Percentiles rank a stretch among this genome's conserved stretches.
phyloP scores from a whole-genome alignment of 2,329 filamentous ascomycete species.

The Penicillium glabrum region DNA sequence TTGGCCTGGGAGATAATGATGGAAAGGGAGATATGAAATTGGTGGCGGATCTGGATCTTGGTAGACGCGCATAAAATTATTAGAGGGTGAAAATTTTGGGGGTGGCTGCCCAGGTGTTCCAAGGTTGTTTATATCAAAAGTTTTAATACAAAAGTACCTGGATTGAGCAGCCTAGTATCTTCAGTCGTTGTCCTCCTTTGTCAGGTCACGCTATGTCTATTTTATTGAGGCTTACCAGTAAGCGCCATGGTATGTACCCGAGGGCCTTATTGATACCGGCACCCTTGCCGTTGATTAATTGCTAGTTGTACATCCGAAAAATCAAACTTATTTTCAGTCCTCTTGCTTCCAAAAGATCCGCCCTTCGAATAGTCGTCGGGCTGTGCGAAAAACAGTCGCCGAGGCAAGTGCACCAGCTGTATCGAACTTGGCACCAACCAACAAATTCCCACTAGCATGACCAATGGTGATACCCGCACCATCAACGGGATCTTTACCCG shows the following conservation, averaged over 20 bases:
- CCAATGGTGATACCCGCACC: slow-evolving; percentile 41
- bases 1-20: slow-evolving; percentile 43
- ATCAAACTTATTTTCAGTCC: background rate
- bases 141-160: background rate
- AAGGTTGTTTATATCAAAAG: background rate
- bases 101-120: background rate
- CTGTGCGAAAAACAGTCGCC: slow-evolving; percentile 50
- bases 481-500: slow-evolving; percentile 24
- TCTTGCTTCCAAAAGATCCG: slow-evolving; percentile 42
- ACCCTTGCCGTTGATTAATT: background rate
- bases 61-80: slow-evolving; percentile 22
- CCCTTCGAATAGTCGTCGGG: slow-evolving; percentile 50
- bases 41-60: slow-evolving; percentile 44
- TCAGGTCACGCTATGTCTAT: background rate
- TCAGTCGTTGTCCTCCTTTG: background rate
- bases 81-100: background rate
- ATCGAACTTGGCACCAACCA: slow-evolving; percentile 45
- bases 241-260: background rate
- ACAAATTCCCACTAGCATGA: slow-evolving; percentile 49
- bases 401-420: slow-evolving; percentile 32
- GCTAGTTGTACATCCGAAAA: background rate
- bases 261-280: background rate
- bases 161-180: background rate
- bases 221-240: background rate
- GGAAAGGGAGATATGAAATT: slow-evolving; percentile 35